Conservation (phyloP, 108 stramenopile species). For the Fistulifera pelliculosa region DNA sequence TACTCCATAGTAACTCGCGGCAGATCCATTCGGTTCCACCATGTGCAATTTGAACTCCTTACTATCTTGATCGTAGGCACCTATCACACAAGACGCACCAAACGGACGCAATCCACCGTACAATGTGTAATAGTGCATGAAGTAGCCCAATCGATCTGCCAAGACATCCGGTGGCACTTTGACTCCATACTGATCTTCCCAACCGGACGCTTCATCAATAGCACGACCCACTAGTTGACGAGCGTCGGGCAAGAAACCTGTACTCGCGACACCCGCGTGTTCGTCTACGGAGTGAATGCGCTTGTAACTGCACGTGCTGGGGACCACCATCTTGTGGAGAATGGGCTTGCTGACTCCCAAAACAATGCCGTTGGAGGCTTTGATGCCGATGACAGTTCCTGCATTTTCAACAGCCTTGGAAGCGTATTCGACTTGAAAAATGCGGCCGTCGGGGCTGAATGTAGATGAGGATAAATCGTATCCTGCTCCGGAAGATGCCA, state of each 20-base stretch:
- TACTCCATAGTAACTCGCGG: slow-evolving; percentile 86
- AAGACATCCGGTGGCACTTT: slow-evolving; percentile 74
- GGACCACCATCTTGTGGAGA: slow-evolving; percentile 84
- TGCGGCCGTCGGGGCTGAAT: slow-evolving; percentile 97
- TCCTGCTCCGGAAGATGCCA: slow-evolving; percentile 81
- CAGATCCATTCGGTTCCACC: slow-evolving; percentile 90
- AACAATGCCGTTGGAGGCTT: slow-evolving; percentile 94
- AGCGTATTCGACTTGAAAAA: slow-evolving; percentile 96
- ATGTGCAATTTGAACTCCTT: slow-evolving; percentile 80
- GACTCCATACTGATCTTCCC: slow-evolving; percentile 82
- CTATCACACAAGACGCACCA: slow-evolving; percentile 82
- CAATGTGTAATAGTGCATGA: slow-evolving; percentile 97
- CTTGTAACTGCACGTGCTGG: slow-evolving; percentile 61
- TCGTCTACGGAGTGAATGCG: slow-evolving; percentile 71
- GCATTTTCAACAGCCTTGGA: slow-evolving; percentile 86
- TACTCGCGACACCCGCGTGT: slow-evolving; percentile 68
- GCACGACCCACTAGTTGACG: slow-evolving; percentile 89
- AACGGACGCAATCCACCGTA: slow-evolving; percentile 96
- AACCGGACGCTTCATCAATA: slow-evolving; percentile 80
- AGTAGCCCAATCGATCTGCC: slow-evolving; percentile 80
- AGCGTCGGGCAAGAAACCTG: slow-evolving; percentile 94
- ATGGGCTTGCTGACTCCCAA: slow-evolving; percentile 93
- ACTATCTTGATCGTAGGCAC: slow-evolving; percentile 83
- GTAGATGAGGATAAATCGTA: slow-evolving; percentile 95
- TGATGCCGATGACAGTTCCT: slow-evolving; percentile 92